These are phyloP conservation scores for Candida bentonensis DNA, from an alignment of 805 yeast genomes.

Conservation along the genomic window DNA sequence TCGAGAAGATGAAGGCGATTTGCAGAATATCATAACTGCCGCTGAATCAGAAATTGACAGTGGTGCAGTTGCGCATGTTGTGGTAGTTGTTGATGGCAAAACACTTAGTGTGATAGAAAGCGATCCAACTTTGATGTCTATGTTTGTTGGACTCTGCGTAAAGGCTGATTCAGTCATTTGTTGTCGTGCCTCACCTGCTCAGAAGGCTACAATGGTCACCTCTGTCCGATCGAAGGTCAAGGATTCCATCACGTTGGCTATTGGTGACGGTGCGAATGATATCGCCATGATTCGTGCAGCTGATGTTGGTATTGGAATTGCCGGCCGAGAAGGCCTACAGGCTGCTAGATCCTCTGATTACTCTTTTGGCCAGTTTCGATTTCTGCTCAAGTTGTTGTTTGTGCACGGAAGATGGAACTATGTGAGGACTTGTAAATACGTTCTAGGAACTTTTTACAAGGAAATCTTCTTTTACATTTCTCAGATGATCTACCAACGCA, in stretches of 20 bases:
- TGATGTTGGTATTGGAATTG: conserved; percentile 93
- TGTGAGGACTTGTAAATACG: conserved; percentile 80
- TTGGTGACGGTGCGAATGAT: conserved; percentile 99
- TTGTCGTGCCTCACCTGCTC: conserved; percentile 95
- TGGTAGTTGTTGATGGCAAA: conserved; percentile 88
- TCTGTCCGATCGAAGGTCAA: conserved; percentile 61
- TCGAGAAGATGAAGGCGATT: conserved; percentile 35
- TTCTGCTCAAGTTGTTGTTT: conserved; percentile 60
- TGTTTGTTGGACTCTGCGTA: conserved; percentile 75
- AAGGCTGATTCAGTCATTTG: conserved; percentile 83
- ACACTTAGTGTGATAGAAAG: conserved; percentile 61
- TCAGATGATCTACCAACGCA: conserved; percentile 75
- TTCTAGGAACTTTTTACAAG: conserved; percentile 87
- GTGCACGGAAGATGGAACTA: conserved; percentile 97
- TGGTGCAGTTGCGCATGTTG: conserved; percentile 83
- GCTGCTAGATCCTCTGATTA: conserved; percentile 94
- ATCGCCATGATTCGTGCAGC: conserved; percentile 99
- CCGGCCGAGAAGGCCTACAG: conserved; percentile 94
- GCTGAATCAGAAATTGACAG: conserved; percentile 59
- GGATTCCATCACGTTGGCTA: conserved; percentile 72
- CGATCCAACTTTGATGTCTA: conserved; percentile 56
- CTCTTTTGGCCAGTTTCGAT: conserved; percentile 89
- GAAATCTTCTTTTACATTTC: conserved; percentile 81
- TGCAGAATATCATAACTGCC: conserved; percentile 57
- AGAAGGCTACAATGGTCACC: conserved; percentile 80